Evolutionary conservation across 495 filamentous ascomycete species (phyloP), one percentile per base, ranked within the genome.

Genomic region (Tetracladium setigerum): DNA sequence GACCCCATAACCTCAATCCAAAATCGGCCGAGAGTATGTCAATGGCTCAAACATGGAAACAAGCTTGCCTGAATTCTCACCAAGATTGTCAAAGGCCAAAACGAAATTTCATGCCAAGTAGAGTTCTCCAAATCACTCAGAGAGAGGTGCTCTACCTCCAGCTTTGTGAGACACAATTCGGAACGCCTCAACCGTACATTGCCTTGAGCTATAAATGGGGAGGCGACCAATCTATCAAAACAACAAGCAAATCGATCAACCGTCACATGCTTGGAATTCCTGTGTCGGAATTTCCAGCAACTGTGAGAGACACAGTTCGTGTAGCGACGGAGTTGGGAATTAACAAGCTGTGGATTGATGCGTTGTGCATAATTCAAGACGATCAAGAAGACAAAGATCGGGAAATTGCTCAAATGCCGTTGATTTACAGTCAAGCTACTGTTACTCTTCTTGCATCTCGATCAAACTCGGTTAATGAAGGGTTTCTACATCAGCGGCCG

Each of bases 311-410:
- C 41, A 55, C 61, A 13, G 41, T 62, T 11, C 33, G 30, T 17
- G 30, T 53, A 13, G 54, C 51, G n/a, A 41, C 50, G 31, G 30
- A 36, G 12, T 50, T 63, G 14, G 56, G 56, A 2, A 37, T 62
- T 30, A 37, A 50, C 16, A 67, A 65, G 36, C 39, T 67, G 11
- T 67, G 65, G 64, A 67, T 67, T 44, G 64, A 67, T 31, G 53
- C 60, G 10, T 48, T 64, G 15, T 66, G 61, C 24, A 65, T 65
- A 37, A 41, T 58, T 0, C 45, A 48, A 41, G 37, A 48, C 17
- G 36, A 41, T 19, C 35, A 39, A 33, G 18, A 39, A 7, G 45
- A 48, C 24, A 13, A 5, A 5, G 34, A 34, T 32, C 34, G 36
- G 6, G 45, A 48, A 37, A 31, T 41, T 40, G 27, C 45, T 30